Base-by-base conservation (phyloP, 495 filamentous ascomycete genomes). In the Xylaria flabelliformis region DNA sequence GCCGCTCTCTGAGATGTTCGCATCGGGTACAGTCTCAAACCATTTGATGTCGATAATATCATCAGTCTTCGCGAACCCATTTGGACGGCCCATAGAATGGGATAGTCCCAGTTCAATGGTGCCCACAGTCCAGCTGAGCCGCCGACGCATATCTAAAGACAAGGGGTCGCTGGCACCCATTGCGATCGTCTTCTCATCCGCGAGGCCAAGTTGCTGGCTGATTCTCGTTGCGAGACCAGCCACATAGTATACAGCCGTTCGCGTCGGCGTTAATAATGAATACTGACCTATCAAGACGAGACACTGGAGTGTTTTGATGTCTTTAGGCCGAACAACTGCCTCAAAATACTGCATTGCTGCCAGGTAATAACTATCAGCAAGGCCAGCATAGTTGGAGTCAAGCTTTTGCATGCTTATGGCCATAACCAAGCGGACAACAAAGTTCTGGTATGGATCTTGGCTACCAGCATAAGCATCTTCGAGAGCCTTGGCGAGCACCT, bases 381-480 rank as follows among this genome's bases (percentile, higher is more conserved):
- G 85, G 56, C 93, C 92, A 46, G 93, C 92, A 79, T 93, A 97
- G 59, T 88, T 88, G 8, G 81, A 70, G 77, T 93, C 92, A 74
- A 97, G 84, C 78, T 94, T 97, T 77, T 97, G 94, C 84, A 97
- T 90, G 79, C 92, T 93, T 73, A 97, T 96, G 3, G 95, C 95
- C 76, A 97, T 88, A 36, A 97, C 93, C 88, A 97, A 93, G 68
- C 92, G 90, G 48, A 95, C 78, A 55, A 93, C 88, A 74, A 97
- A 98, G 68, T 95, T 93, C 73, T 94, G 87, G 79, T 92, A 94
- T 4, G 93, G 87, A 77, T 96, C 92, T 10, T 81, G 84, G 15
- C 90, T 91, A 21, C 91, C 92, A 69, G 87, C 84, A 76, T 94
- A 95, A 21, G 97, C 93, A 69, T 91, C 90, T 59, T 94, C 88